Evolutionary conservation across 495 filamentous ascomycete species (phyloP), one percentile per base, ranked within the genome.

Genomic region (Oleoguttula mirabilis): DNA sequence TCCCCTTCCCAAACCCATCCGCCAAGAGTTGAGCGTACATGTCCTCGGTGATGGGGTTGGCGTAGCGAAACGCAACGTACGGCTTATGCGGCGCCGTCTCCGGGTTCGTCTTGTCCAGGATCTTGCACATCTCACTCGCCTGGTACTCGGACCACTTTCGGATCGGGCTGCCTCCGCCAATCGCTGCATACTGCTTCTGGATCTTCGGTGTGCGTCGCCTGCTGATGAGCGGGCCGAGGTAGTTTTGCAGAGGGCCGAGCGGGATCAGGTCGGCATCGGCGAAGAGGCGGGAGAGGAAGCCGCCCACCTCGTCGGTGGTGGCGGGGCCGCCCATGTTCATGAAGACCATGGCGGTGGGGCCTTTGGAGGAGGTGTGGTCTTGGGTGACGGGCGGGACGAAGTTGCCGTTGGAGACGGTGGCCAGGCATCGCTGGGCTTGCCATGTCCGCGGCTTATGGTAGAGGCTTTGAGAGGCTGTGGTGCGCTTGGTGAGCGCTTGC

Each of bases 291-390:
- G 80, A 90, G n/a, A 99, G 70, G 52, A 96, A 99, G 58, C 80
- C 77, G 45, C 78, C 77, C 15, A 99, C 92, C 67, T 96, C 86
- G 42, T 79, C 69, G 10, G 78, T 76, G 4, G 82, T 94, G 11
- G 85, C 85, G 5, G 92, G 92, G 8, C 92, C 92, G 41, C 92
- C 92, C 92, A 99, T 99, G 65, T 99, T 99, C 61, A 99, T 72
- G 48, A 99, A 94, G 4, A 99, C 88, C 74, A 99, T 94, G 28
- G 92, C 92, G 0, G 92, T 99, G 4, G 77, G 77, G 1, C 77
- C 77, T 57, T 77, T 75, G 0, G 75, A 69, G 11, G 73, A 64
- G 1, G 68, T 68, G 2, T 65, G 56, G 72, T 80, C 67, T 55
- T 86, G 81, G 3, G 79, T 84, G 3, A 85, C 82, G 3, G 87